Percentiles rank a stretch among this genome's conserved stretches.
Conservation (phyloP, 805 yeast species). For the Wickerhamomyces sydowiorum region DNA sequence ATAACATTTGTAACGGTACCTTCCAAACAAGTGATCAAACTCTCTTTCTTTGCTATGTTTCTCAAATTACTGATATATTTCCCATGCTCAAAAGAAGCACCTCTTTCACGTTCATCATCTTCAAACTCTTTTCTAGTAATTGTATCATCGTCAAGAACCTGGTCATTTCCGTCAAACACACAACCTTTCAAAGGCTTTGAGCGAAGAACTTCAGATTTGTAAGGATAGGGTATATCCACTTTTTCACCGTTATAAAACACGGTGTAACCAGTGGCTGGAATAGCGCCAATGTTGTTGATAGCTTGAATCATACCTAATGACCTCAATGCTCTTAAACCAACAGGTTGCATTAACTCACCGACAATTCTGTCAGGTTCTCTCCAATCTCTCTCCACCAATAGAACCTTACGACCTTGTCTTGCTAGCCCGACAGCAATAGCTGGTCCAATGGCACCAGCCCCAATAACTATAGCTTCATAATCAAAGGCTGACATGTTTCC, state of each 20-base stretch:
- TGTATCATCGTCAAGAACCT: slow-evolving; percentile 43
- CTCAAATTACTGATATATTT: slow-evolving; percentile 76
- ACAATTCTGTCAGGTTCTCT: slow-evolving; percentile 91
- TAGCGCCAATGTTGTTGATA: slow-evolving; percentile 70
- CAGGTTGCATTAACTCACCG: slow-evolving; percentile 96
- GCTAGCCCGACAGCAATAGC: slow-evolving; percentile 87
- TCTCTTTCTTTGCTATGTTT: slow-evolving; percentile 56
- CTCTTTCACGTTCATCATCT: slow-evolving; percentile 48
- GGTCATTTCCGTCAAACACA: slow-evolving; percentile 55
- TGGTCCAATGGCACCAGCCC: slow-evolving; percentile 99
- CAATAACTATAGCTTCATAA: slow-evolving; percentile 84
- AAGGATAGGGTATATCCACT: slow-evolving; percentile 67
- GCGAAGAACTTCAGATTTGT: slow-evolving; percentile 43
- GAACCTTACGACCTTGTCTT: slow-evolving; percentile 79
- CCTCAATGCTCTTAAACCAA: slow-evolving; percentile 80
- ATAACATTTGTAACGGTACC: slow-evolving; percentile 75
- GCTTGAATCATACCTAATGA: slow-evolving; percentile 81
- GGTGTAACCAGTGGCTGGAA: slow-evolving; percentile 73
- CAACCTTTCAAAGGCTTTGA: slow-evolving; percentile 48
- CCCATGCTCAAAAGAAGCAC: slow-evolving; percentile 93
- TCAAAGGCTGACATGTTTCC: not conserved
- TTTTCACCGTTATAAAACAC: slow-evolving; percentile 57
- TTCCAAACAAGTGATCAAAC: slow-evolving; percentile 72
- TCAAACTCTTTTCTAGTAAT: slow-evolving; percentile 51
- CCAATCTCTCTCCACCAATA: slow-evolving; percentile 82